These are phyloP conservation scores for Tillandsia fasciculata DNA, from an alignment of 176 grass and related monocot genomes.

Conservation along the genomic window DNA sequence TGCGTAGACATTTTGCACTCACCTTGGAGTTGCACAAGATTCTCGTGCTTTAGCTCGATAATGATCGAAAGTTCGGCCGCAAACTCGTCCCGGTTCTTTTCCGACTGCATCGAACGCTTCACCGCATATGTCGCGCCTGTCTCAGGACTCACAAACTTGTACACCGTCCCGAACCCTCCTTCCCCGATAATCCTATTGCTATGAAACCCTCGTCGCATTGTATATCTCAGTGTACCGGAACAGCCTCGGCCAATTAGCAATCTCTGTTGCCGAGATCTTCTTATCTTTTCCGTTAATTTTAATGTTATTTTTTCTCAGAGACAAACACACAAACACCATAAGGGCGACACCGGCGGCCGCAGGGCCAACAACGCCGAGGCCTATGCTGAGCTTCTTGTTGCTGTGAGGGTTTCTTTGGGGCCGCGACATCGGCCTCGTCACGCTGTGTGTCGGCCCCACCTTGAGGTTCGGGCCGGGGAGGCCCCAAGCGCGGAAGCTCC, in stretches of 20 bases:
- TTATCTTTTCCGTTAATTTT: background rate
- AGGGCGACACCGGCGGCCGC: constrained; percentile 15
- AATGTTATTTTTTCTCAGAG: constrained; percentile 19
- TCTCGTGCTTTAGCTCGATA: constrained; percentile 34
- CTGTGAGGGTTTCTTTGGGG: background rate
- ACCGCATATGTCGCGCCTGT: constrained; percentile 32
- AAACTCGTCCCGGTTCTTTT: constrained; percentile 37
- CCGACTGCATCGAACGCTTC: constrained; percentile 34
- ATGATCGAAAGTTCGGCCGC: constrained; percentile 37
- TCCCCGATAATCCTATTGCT: constrained; percentile 31
- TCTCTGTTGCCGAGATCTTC: background rate
- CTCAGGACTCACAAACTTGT: constrained; percentile 25
- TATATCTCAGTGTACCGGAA: constrained; percentile 37
- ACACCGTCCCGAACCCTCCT: constrained; percentile 36
- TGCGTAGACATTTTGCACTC: too few relatives aligned
- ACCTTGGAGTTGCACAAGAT: constrained; percentile 39
- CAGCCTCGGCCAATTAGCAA: constrained; percentile 17
- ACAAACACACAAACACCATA: constrained; percentile 33
- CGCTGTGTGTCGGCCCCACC: constrained; percentile 10
- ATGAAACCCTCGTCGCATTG: constrained; percentile 32
- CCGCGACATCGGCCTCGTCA: background rate
- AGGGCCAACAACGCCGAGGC: constrained; percentile 20
- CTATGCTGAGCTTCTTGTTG: constrained; percentile 17
- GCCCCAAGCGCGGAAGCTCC: constrained; percentile 33
- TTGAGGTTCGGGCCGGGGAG: constrained; percentile 7